Evolutionary conservation across 208 protist genomes (phyloP), one percentile per base, ranked within the genome.

Genomic region (Leishmania martiniquensis): DNA sequence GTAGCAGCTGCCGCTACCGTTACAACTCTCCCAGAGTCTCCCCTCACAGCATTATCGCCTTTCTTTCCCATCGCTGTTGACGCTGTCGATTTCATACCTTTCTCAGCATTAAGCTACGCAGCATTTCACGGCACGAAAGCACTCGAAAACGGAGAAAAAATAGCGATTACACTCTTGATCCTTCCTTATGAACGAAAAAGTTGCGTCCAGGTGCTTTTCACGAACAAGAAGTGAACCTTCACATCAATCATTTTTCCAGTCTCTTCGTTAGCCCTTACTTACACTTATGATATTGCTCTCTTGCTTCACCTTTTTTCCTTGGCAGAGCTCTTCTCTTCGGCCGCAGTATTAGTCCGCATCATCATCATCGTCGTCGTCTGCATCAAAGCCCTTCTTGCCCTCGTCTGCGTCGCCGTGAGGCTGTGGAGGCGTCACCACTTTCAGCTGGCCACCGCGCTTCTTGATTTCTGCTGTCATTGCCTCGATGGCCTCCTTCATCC

Each of bases 401-500:
- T 83, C 79, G 57, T 91, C 78, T 59, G 75, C 74, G 77, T 84
- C 84, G 52, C 87, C 89, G 63, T 98, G 87, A 47, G 87, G 90
- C 72, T 95, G 94, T 25, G 96, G 93, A 51, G 87, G 85, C n/a
- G 78, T 87, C 52, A 98, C 89, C 68, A 99, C 86, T 75, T 95
- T 97, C 52, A 99, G 78, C 45, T 91, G 81, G 20, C 97, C 98
- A 7, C 93, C 90, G 37, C 91, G 93, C 65, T 92, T 91, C 39
- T 96, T 95, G 60, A 98, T 97, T 66, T 96, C 95, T 25, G 88
- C 76, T 44, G 91, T 90, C 80, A 99, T 92, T 12, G 88, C 80
- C 12, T 98, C 97, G 65, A 99, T 97, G 34, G 94, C 95, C 37
- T 94, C 82, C 37, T 87, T 91, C 73, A 99, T 86, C 20, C 92